These are phyloP conservation scores for Claviceps digitariae DNA, from an alignment of 2,329 filamentous ascomycete genomes.

Conservation along the genomic window DNA sequence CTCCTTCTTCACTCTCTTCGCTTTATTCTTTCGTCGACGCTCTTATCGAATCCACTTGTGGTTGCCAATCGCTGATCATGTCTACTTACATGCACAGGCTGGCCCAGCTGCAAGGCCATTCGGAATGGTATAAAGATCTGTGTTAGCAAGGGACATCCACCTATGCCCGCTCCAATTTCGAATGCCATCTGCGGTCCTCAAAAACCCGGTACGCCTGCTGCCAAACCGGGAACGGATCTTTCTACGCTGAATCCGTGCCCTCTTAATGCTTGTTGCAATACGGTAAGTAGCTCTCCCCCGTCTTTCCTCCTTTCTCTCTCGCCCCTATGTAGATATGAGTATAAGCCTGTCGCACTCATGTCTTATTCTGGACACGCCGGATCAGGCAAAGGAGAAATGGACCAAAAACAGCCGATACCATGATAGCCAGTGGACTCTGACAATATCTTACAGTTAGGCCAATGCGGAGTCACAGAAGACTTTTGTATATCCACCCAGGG, in stretches of 20 bases:
- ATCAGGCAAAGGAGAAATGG: neutral
- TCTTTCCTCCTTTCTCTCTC: neutral
- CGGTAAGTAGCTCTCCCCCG: neutral
- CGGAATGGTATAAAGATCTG: conserved; percentile 8
- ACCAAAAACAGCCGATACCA: too few relatives aligned
- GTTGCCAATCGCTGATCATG: neutral
- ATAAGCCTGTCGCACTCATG: neutral
- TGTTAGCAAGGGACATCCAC: conserved; percentile 10
- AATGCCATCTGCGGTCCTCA: conserved; percentile 13
- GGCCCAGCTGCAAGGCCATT: neutral
- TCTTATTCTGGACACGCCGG: neutral
- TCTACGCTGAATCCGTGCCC: conserved; percentile 16
- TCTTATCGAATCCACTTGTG: too few relatives aligned
- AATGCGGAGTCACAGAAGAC: neutral
- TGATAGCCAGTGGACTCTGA: neutral
- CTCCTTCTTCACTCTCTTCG: neutral
- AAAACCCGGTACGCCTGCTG: conserved; percentile 11
- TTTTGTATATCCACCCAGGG: neutral
- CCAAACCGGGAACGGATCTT: conserved; percentile 6
- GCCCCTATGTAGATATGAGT: neutral
- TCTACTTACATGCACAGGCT: neutral
- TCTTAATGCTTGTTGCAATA: conserved; percentile 7
- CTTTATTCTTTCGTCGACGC: neutral
- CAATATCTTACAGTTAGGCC: neutral
- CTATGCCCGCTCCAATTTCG: conserved; percentile 10